These are phyloP conservation scores for Dioszegia aurantiaca DNA, from an alignment of 768 basidiomycete genomes.

Conservation along the genomic window DNA sequence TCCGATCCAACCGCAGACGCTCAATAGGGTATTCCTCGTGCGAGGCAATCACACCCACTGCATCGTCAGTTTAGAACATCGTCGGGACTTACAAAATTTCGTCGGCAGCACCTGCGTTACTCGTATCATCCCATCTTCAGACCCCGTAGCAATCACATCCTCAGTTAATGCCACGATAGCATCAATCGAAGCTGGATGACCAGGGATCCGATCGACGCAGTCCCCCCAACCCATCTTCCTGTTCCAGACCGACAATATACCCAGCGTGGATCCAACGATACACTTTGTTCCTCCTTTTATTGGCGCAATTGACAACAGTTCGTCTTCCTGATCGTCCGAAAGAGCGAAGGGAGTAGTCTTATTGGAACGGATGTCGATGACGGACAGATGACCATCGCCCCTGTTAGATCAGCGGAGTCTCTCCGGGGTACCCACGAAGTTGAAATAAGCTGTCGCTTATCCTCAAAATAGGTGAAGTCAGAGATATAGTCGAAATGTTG, in stretches of 20 bases:
- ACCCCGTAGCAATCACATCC: constrained; percentile 78
- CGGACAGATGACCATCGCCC: constrained; percentile 88
- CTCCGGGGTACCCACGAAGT: constrained; percentile 66
- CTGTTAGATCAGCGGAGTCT: constrained; percentile 54
- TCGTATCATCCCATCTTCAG: constrained; percentile 84
- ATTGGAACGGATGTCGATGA: constrained; percentile 83
- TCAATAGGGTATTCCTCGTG: constrained; percentile 92
- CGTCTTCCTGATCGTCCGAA: constrained; percentile 95
- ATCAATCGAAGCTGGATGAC: constrained; percentile 88
- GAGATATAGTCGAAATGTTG: constrained; percentile 95
- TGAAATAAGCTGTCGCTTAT: constrained; percentile 77
- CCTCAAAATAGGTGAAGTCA: constrained; percentile 80
- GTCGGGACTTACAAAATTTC: constrained; percentile 58
- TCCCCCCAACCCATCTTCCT: constrained; percentile 82
- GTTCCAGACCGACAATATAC: constrained; percentile 86
- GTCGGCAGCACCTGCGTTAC: constrained; percentile 84
- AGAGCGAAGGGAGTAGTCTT: constrained; percentile 73
- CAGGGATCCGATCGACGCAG: constrained; percentile 57
- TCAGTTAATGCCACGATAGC: constrained; percentile 71
- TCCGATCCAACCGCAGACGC: constrained; percentile 67
- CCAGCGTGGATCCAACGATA: constrained; percentile 83
- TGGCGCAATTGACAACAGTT: constrained; percentile 76
- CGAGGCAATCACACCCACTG: constrained; percentile 79
- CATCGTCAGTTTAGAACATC: not conserved
- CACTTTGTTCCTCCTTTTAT: constrained; percentile 84